A percentile compares a stretch with the other conserved stretches of the same genome.
phyloP scores from a whole-genome alignment of 495 filamentous ascomycete genomes.

The Hyaloscypha finlandica region DNA sequence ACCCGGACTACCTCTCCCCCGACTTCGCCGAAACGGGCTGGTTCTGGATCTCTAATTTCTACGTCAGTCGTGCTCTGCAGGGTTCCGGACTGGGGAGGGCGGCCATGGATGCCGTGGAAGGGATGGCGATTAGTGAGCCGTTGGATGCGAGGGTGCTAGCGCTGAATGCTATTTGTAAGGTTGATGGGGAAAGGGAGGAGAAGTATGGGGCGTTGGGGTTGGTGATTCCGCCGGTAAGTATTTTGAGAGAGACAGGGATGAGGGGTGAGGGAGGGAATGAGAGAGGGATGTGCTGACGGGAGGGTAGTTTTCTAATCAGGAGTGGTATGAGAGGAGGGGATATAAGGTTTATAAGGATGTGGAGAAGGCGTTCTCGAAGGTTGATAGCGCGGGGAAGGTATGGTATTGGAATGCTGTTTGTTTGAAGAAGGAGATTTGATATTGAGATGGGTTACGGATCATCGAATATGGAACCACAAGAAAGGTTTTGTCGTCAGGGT shows the following conservation, averaged over 20 bases:
- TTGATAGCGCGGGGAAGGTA: slow-evolving; percentile 10
- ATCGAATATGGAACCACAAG: not conserved
- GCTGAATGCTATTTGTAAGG: slow-evolving; percentile 36
- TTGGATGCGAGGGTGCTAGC: slow-evolving; percentile 37
- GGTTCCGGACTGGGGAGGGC: slow-evolving; percentile 37
- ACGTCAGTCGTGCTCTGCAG: slow-evolving; percentile 41
- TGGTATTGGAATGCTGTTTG: slow-evolving; percentile 19
- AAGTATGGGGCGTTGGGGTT: slow-evolving; percentile 21
- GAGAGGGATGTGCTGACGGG: not conserved
- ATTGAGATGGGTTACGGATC: not conserved
- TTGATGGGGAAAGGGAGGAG: slow-evolving; percentile 27
- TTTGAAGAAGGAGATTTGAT: slow-evolving; percentile 23
- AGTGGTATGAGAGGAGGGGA: slow-evolving; percentile 61
- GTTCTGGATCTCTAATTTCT: slow-evolving; percentile 41
- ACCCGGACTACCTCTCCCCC: slow-evolving; percentile 25
- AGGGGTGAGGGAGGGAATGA: not conserved
- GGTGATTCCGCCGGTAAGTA: slow-evolving; percentile 32
- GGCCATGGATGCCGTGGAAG: slow-evolving; percentile 39
- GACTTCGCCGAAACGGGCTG: slow-evolving; percentile 29
- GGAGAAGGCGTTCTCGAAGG: slow-evolving; percentile 3
- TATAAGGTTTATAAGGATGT: slow-evolving; percentile 45
- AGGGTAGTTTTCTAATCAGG: slow-evolving; percentile 41
- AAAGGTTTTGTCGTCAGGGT: no score
- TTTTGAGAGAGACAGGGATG: no score
- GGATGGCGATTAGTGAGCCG: slow-evolving; percentile 34